Percentiles rank a stretch among this genome's conserved stretches.
Conservation (phyloP, 2,329 filamentous ascomycete genomes). For the Trichoderma guizhouense region DNA sequence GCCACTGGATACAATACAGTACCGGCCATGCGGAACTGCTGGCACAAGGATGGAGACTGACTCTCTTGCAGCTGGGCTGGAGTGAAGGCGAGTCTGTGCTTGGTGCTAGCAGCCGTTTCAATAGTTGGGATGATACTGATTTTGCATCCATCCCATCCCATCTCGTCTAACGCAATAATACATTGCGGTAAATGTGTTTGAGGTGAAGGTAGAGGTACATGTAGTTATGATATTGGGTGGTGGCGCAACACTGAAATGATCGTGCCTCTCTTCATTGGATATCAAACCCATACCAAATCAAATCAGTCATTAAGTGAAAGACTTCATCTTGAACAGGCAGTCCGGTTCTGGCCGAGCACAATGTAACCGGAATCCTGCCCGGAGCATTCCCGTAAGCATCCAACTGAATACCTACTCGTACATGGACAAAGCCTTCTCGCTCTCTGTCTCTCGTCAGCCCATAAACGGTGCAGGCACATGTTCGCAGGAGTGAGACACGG, state of each 20-base stretch:
- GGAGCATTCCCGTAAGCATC: not conserved
- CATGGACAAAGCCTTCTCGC: not conserved
- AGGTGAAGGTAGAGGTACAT: not conserved
- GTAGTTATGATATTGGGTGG: not conserved
- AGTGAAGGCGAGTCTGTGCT: not conserved
- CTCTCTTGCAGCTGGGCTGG: not conserved
- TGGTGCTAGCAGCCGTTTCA: not conserved
- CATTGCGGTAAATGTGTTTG: no score
- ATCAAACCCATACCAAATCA: not conserved
- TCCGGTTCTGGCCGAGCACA: slow-evolving; percentile 2
- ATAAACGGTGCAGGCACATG: not conserved
- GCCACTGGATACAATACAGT: not conserved
- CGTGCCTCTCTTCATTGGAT: not conserved
- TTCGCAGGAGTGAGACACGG: not conserved
- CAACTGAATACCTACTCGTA: not conserved
- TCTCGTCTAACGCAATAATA: not conserved
- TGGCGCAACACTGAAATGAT: not conserved
- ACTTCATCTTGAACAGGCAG: not conserved
- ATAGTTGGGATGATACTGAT: not conserved
- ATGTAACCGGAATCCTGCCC: not conserved
- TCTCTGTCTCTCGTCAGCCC: not conserved
- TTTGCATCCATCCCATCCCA: not conserved
- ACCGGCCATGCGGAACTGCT: not conserved
- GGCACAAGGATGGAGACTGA: not conserved
- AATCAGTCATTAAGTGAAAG: not conserved